Base-by-base conservation (phyloP, 768 basidiomycete genomes). In the Amanita pallidorosea region DNA sequence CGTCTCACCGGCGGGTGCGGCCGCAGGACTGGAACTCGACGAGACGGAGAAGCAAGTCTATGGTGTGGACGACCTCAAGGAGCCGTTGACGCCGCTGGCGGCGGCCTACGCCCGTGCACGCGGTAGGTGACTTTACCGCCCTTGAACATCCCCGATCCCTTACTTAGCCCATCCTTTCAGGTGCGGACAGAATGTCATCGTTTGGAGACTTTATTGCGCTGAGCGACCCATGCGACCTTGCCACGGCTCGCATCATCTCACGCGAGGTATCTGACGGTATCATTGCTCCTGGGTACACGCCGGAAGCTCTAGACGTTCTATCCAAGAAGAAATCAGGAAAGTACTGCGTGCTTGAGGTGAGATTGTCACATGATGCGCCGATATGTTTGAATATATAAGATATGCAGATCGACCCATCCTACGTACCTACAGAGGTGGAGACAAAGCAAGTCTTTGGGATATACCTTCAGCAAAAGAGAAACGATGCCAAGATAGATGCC, bases 121-220 rank as follows among this genome's bases (percentile, higher is more conserved):
- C 62, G 95, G 90, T 85, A 55, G 45, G 73, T 65, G 15, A 25
- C 7, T 8, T 29, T 29, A 4, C 29, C 29, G 7, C 29, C 8
- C 29, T 9, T 2, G 6, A 4, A 7, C 3, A 27, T 8, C 29
- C 29, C 29, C 8, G 7, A 27, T 27, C 4, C 29, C 29, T 29
- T 8, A 29, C 1, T 27, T n/a, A n/a, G 22, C 29, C 29, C 29
- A 29, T 29, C 29, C 29, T 29, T 29, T 29, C 56, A 89, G 88
- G 93, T 51, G 95, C 96, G 20, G 96, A 99, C 65, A 83, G 96
- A 49, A 99, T 99, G 96, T 97, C 95, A 1, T 97, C 95, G 2
- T 99, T 98, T 64, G 96, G 96, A 4, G 96, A 99, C 70, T 99
- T 98, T 65, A 94, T 99, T 59, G 96, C 93, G 0, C 76, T 99